These are phyloP conservation scores for Emmonsiellopsis sp. DNA, from an alignment of 2,329 filamentous ascomycete species.

Conservation along the genomic window DNA sequence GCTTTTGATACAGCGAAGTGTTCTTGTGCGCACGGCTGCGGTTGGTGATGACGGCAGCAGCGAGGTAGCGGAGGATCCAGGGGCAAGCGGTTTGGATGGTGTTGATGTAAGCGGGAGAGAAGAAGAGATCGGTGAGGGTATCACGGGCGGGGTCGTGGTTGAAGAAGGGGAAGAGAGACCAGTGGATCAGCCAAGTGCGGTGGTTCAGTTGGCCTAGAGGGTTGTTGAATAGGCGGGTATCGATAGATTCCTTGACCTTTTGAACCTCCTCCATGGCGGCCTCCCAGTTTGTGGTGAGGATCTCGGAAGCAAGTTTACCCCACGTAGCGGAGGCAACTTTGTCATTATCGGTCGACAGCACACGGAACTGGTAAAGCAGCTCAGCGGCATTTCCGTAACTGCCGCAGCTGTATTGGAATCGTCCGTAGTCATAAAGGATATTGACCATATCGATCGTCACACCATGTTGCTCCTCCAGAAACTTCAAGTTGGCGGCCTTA, in stretches of 20 bases:
- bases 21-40: constrained; percentile 67
- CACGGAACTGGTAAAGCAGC: constrained; percentile 93
- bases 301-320: constrained; percentile 96
- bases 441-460: constrained; percentile 95
- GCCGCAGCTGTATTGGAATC: constrained; percentile 96
- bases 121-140: constrained; percentile 87
- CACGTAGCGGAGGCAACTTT: constrained; percentile 92
- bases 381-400: constrained; percentile 86
- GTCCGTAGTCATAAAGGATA: constrained; percentile 87
- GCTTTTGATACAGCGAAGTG: constrained; percentile 85
- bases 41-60: constrained; percentile 90
- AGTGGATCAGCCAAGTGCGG: constrained; percentile 96
- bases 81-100: constrained; percentile 97
- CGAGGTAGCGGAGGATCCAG: constrained; percentile 90
- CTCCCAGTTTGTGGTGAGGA: constrained; percentile 92
- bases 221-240: constrained; percentile 92
- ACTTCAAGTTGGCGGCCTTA: constrained; percentile 98
- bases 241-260: constrained; percentile 86
- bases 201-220: constrained; percentile 90
- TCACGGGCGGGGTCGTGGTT: constrained; percentile 91
- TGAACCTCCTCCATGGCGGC: constrained; percentile 80
- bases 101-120: constrained; percentile 96
- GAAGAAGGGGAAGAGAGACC: constrained; percentile 97
- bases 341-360: constrained; percentile 96
- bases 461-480: constrained; percentile 90